These are phyloP conservation scores for Amanita polypyramis DNA, from an alignment of 768 basidiomycete genomes.

Conservation along the genomic window DNA sequence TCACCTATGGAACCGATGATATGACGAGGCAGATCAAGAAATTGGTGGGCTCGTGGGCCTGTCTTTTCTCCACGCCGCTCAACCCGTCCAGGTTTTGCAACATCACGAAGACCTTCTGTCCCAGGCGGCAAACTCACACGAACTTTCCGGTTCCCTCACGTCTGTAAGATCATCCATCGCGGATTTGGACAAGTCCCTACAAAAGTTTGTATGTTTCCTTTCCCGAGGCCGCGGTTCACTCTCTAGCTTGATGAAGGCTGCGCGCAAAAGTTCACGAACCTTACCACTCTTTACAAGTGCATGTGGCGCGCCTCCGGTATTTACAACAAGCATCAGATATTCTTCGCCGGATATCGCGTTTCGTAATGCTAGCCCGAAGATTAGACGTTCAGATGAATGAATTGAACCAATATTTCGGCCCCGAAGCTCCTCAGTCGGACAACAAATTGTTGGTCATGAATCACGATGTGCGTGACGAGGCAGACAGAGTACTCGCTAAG, in stretches of 20 bases:
- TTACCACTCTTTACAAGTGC: slow-evolving; percentile 59
- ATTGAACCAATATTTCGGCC: slow-evolving; percentile 25
- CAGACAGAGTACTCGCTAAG: slow-evolving; percentile 82
- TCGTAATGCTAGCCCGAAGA: slow-evolving; percentile 72
- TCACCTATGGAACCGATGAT: slow-evolving; percentile 85
- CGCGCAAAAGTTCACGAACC: slow-evolving; percentile 81
- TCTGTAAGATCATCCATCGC: slow-evolving; percentile 59
- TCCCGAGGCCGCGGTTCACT: slow-evolving; percentile 4
- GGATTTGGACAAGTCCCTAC: slow-evolving; percentile 66
- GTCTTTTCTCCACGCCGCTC: slow-evolving; percentile 2
- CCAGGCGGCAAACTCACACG: slow-evolving; percentile 66
- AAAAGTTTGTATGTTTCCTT: slow-evolving; percentile 42
- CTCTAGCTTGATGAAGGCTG: slow-evolving; percentile 38
- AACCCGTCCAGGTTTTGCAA: slow-evolving; percentile 49
- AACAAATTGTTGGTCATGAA: slow-evolving; percentile 12
- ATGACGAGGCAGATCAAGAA: slow-evolving; percentile 82
- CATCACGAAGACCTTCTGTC: slow-evolving; percentile 78
- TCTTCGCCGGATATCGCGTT: slow-evolving; percentile 74
- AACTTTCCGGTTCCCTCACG: slow-evolving; percentile 59
- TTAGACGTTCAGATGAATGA: slow-evolving; percentile 81
- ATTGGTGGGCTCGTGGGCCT: slow-evolving; percentile 44
- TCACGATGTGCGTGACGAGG: slow-evolving; percentile 56
- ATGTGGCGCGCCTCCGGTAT: slow-evolving; percentile 65
- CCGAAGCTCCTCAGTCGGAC: slow-evolving; percentile 6
- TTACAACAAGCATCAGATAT: slow-evolving; percentile 80